Conservation (phyloP, 352 stramenopile genomes). For the Phytophthora aleatoria region DNA sequence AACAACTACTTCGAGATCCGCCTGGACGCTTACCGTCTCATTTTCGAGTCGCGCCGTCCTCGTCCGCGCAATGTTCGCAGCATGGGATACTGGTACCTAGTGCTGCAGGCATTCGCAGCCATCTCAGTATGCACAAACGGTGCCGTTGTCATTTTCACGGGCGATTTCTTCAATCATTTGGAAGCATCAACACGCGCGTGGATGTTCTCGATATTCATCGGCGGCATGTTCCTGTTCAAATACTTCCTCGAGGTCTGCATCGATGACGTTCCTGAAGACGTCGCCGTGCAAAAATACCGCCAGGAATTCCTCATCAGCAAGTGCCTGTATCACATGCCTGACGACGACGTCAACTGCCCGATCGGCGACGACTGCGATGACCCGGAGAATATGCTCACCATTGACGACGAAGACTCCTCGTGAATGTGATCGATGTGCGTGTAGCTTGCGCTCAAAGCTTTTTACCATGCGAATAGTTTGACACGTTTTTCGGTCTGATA, state of each 20-base stretch:
- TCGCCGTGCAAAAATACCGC: slow-evolving; percentile 73
- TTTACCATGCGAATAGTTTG: not conserved
- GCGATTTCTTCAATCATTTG: slow-evolving; percentile 72
- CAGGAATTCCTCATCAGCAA: slow-evolving; percentile 90
- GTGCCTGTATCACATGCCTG: slow-evolving; percentile 82
- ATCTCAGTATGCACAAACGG: slow-evolving; percentile 94
- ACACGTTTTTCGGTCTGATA: too few relatives aligned
- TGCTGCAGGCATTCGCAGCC: slow-evolving; percentile 90
- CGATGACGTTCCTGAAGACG: slow-evolving; percentile 71
- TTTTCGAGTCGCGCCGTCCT: slow-evolving; percentile 80
- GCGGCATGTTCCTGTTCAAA: slow-evolving; percentile 87
- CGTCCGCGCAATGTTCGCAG: slow-evolving; percentile 80
- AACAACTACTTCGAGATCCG: slow-evolving; percentile 95
- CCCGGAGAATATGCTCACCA: slow-evolving; percentile 52
- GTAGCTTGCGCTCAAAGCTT: slow-evolving; percentile 2
- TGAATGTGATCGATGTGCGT: slow-evolving; percentile 19
- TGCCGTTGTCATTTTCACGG: slow-evolving; percentile 93
- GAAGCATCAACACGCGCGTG: slow-evolving; percentile 65
- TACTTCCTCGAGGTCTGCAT: slow-evolving; percentile 77
- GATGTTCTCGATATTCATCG: slow-evolving; percentile 83
- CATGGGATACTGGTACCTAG: slow-evolving; percentile 93
- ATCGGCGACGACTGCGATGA: slow-evolving; percentile 40
- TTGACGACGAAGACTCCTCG: slow-evolving; percentile 62
- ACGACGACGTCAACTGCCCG: slow-evolving; percentile 62
- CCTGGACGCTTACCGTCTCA: slow-evolving; percentile 87